Evolutionary conservation across 2,329 filamentous ascomycete genomes (phyloP).

Genomic region (Talaromyces sp.): DNA sequence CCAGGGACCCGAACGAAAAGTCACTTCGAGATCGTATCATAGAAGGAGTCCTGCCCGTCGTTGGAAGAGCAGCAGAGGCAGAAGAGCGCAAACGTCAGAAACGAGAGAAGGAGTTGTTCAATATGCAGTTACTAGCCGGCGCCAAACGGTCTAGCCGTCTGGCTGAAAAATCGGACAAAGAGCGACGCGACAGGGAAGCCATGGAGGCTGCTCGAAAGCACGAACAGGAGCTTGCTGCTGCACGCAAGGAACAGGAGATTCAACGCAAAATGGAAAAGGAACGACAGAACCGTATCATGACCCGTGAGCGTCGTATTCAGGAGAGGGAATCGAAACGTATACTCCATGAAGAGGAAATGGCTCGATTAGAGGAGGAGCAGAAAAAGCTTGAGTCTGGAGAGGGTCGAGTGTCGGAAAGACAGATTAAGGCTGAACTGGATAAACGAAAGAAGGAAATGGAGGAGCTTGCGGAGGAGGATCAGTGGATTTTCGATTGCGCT

Average conservation of each 20-base stretch:
- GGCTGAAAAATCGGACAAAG: slow-evolving; percentile 75
- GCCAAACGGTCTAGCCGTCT: slow-evolving; percentile 92
- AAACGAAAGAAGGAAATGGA: slow-evolving; percentile 73
- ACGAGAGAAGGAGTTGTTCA: slow-evolving; percentile 77
- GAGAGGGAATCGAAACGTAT: slow-evolving; percentile 81
- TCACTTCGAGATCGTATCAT: slow-evolving; percentile 68
- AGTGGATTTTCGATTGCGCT: slow-evolving; percentile 92
- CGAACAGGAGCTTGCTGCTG: slow-evolving; percentile 62
- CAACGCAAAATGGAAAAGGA: slow-evolving; percentile 69
- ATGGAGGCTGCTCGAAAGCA: slow-evolving; percentile 69
- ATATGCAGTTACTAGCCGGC: slow-evolving; percentile 81
- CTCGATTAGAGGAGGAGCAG: slow-evolving; percentile 73
- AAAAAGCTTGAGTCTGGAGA: slow-evolving; percentile 57
- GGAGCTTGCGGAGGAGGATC: slow-evolving; percentile 66
- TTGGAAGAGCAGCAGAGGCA: slow-evolving; percentile 71
- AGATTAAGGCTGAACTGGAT: slow-evolving; percentile 78
- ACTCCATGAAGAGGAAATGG: slow-evolving; percentile 80
- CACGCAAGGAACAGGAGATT: slow-evolving; percentile 58
- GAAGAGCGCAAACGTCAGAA: slow-evolving; percentile 70
- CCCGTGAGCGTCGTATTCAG: slow-evolving; percentile 78
- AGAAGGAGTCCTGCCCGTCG: slow-evolving; percentile 76
- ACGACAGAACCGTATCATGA: slow-evolving; percentile 75
- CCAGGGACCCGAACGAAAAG: slow-evolving; percentile 82
- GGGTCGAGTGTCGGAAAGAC: slow-evolving; percentile 71
- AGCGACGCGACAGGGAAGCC: slow-evolving; percentile 69